Conservation (phyloP, 495 filamentous ascomycete species). For the Penicillium goetzii region DNA sequence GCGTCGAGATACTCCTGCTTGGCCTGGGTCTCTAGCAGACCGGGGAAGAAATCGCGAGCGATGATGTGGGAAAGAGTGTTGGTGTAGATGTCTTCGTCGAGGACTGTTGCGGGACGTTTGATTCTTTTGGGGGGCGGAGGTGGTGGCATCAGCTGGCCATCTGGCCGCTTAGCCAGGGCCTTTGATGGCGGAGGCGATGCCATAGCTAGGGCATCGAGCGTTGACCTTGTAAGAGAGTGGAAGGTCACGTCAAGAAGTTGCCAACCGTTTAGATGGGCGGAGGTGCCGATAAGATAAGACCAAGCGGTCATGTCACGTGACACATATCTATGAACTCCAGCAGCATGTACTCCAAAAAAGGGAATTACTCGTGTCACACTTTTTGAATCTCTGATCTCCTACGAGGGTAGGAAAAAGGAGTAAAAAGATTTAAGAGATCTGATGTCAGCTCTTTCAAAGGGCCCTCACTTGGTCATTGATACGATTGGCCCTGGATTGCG, state of each 20-base stretch:
- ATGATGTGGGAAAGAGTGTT: conserved; percentile 92
- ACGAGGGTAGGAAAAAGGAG: too few species aligned
- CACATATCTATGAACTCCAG: neutral
- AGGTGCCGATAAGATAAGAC: conserved; percentile 4
- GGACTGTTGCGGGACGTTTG: conserved; percentile 84
- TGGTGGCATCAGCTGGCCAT: conserved; percentile 83
- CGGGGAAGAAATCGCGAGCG: conserved; percentile 95
- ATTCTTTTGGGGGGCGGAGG: conserved; percentile 88
- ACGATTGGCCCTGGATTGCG: too few species aligned
- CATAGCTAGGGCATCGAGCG: conserved; percentile 9
- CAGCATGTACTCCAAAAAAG: too few species aligned
- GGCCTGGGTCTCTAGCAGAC: conserved; percentile 78
- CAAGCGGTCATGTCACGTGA: neutral
- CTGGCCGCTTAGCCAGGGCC: conserved; percentile 50
- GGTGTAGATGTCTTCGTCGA: conserved; percentile 95
- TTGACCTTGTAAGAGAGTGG: neutral
- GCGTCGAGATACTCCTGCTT: conserved; percentile 94
- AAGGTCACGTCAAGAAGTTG: conserved; percentile 1
- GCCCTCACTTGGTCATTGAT: too few species aligned
- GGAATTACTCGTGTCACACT: too few species aligned
- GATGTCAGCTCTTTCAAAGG: too few species aligned
- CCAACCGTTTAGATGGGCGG: neutral
- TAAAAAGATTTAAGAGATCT: too few species aligned
- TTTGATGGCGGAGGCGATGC: conserved; percentile 29
- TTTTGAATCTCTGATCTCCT: too few species aligned